These are phyloP conservation scores for Papilionanthe hybrid DNA, from an alignment of 116 monocot genomes.

Conservation along the genomic window DNA sequence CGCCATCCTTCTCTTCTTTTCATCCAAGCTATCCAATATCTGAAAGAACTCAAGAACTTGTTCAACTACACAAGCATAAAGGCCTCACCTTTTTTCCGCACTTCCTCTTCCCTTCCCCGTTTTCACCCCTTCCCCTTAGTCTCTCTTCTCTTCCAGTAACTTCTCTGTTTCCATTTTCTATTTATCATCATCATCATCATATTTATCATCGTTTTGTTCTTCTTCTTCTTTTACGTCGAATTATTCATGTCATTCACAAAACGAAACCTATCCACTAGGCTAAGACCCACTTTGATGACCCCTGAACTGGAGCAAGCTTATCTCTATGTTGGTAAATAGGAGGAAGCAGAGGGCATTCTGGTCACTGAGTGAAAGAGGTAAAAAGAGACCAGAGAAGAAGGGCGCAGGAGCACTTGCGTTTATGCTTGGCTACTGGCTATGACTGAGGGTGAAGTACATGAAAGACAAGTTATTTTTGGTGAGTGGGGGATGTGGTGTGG, in stretches of 20 bases:
- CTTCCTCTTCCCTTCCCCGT: neutral
- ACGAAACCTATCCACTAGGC: slow-evolving; percentile 6
- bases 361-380: neutral
- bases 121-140: no score
- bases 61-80: neutral
- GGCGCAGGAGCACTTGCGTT: slow-evolving; percentile 33
- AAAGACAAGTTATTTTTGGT: slow-evolving; percentile 9
- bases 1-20: neutral
- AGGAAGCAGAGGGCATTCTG: slow-evolving; percentile 12
- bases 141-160: neutral
- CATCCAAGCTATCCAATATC: neutral
- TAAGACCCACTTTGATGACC: slow-evolving; percentile 3
- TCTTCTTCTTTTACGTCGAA: neutral
- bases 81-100: neutral
- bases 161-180: neutral
- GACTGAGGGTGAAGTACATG: slow-evolving; percentile 16
- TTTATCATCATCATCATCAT: neutral
- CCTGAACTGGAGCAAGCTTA: slow-evolving; percentile 6
- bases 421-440: slow-evolving; percentile 18
- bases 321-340: neutral
- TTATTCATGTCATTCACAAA: slow-evolving; percentile 7
- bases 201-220: neutral
- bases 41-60: neutral
- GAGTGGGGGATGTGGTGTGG: slow-evolving; percentile 14
- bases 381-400: neutral